Evolutionary conservation across 108 stramenopile genomes (phyloP).

Genomic region (Poteriospumella lacustris): DNA sequence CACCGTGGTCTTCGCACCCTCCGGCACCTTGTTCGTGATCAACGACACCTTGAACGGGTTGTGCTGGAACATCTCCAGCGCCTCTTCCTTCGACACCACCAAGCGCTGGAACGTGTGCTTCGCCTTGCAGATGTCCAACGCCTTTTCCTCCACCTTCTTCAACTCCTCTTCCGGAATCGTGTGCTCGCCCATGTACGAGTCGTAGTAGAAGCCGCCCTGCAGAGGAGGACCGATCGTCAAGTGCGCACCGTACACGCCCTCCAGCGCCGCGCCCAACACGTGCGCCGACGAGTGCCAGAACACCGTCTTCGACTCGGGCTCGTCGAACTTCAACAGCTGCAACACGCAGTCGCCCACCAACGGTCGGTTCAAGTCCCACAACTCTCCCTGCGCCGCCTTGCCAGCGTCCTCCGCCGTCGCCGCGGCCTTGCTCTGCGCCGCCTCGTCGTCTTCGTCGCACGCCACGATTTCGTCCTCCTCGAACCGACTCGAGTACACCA

Average conservation of each 20-base stretch:
- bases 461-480: constrained; percentile 20
- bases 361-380: constrained; percentile 94
- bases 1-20: constrained; percentile 89
- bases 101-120: constrained; percentile 97
- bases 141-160: constrained; percentile 67
- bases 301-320: constrained; percentile 79
- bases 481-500: constrained; percentile 58
- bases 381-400: constrained; percentile 35
- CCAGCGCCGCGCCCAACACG: constrained; percentile 91
- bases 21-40: constrained; percentile 87
- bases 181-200: constrained; percentile 90
- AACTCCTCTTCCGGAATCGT: constrained; percentile 82
- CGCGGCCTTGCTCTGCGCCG: constrained; percentile 43
- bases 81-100: constrained; percentile 95
- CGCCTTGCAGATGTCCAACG: constrained; percentile 65
- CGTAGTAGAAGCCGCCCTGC: constrained; percentile 94
- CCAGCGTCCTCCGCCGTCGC: constrained; percentile 49
- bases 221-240: constrained; percentile 94
- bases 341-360: constrained; percentile 75
- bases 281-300: constrained; percentile 99
- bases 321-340: constrained; percentile 83
- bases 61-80: constrained; percentile 84
- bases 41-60: constrained; percentile 91
- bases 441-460: constrained; percentile 59
- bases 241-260: constrained; percentile 81